phyloP scores from a whole-genome alignment of 441 rosid genomes.

The Euphorbia celastroides region DNA sequence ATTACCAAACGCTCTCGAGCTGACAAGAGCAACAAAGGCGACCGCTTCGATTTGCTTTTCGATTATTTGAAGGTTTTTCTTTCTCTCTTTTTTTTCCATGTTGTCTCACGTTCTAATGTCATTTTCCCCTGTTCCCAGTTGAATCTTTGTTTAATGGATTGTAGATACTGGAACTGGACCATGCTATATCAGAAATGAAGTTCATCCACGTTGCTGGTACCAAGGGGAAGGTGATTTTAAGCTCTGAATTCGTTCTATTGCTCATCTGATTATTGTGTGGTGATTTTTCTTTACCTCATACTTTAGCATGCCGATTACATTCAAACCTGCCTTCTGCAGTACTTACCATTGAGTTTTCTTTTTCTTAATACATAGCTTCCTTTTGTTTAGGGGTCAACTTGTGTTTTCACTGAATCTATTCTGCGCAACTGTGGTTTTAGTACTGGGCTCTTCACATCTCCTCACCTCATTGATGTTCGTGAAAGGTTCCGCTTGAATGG shows the following conservation, averaged over 20 bases:
- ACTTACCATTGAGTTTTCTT: background rate
- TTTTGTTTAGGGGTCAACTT: slow-evolving; percentile 72
- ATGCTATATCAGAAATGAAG: slow-evolving; percentile 68
- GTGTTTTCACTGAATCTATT: slow-evolving; percentile 87
- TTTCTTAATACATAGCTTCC: background rate
- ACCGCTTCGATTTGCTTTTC: slow-evolving; percentile 70
- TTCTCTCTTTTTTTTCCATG: background rate
- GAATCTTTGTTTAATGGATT: background rate
- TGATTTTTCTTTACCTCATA: background rate
- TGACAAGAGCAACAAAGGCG: slow-evolving; percentile 76
- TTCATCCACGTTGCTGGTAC: slow-evolving; percentile 95
- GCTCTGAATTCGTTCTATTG: background rate
- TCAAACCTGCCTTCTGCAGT: background rate
- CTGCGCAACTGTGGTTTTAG: slow-evolving; percentile 75
- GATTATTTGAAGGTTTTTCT: slow-evolving; percentile 67
- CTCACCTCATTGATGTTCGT: slow-evolving; percentile 91
- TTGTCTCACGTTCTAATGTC: background rate
- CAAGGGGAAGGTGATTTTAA: slow-evolving; percentile 70
- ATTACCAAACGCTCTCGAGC: slow-evolving; percentile 88
- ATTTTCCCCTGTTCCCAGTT: background rate
- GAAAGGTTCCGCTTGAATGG: slow-evolving; percentile 94
- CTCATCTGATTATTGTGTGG: background rate
- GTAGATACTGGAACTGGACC: slow-evolving; percentile 78
- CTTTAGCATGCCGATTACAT: background rate
- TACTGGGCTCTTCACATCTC: slow-evolving; percentile 94